Base-by-base conservation (phyloP, 305 asterid genomes). In the Fraxinus latifolia region DNA sequence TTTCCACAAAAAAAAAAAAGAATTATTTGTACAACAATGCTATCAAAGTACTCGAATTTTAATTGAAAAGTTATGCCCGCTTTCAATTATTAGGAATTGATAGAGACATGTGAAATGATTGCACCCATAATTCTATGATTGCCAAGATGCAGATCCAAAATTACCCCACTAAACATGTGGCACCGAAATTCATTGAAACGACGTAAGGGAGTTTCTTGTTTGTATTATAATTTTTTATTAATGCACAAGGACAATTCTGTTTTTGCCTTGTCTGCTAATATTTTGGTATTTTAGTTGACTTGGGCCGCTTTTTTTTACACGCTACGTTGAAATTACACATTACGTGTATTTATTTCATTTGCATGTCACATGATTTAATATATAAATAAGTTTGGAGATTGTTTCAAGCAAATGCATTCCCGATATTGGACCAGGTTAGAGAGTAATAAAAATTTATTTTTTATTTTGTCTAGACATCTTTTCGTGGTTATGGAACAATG, bases 101-200 rank as follows among this genome's bases (percentile, higher is more conserved):
- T 8, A 67, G 17, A 14, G 82, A 81, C 80, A 3, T 7, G 2
- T 31, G 17, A 4, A 19, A 42, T 77, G 53, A 25, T 75, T 34
- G 27, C 33, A 3, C 21, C 27, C 3, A 36, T 5, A 42, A 65
- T 65, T 74, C 37, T 39, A 79, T 80, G 62, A 67, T 62, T 25
- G 21, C 39, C 32, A 67, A 23, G 53, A 76, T 12, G 23, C 37
- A 5, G 36, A 33, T 78, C 27, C 25, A 15, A 32, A 73, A 7
- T 7, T 77, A 31, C 27, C 39, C 29, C 50, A 6, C 83, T 27
- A 8, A 33, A 78, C 70, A 50, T 17, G 83, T 81, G 77, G 65
- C 34, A 60, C 42, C 37, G 23, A 62, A 44, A 11, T 44, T 12
- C 68, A 50, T 23, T 15, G 12, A 25, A 12, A 44, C 55, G 17